Evolutionary conservation across 2,329 filamentous ascomycete species (phyloP).

Genomic region (Claviceps humidiphila): DNA sequence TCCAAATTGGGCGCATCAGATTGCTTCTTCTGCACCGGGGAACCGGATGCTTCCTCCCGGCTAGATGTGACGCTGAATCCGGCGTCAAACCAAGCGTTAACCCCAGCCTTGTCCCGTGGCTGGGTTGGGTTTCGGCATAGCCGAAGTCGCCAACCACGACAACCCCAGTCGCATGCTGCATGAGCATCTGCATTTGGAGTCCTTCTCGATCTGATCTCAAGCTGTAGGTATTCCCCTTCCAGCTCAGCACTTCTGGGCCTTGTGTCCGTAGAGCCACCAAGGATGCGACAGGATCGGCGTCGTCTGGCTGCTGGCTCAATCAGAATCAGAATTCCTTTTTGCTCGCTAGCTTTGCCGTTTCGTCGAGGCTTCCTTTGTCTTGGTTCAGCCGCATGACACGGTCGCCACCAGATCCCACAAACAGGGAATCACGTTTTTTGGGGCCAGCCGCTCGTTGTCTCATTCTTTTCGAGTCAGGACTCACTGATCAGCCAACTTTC

Average conservation of each 20-base stretch:
- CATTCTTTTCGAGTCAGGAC: background rate
- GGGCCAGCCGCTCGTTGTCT: background rate
- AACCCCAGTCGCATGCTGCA: constrained; percentile 1
- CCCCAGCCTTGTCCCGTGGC: no score
- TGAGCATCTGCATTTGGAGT: background rate
- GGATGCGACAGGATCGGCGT: background rate
- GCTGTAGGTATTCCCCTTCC: background rate
- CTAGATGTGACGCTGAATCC: background rate
- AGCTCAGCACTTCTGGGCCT: background rate
- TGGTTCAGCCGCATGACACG: background rate
- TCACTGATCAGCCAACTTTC: background rate
- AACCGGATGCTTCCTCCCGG: background rate
- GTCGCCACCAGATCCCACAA: background rate
- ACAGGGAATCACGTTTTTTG: background rate
- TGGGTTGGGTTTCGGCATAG: constrained; percentile 1
- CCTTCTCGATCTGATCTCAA: background rate
- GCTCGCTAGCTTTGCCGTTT: background rate
- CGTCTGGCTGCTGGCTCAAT: background rate
- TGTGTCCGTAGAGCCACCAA: background rate
- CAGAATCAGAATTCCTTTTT: no score
- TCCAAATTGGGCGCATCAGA: no score
- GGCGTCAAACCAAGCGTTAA: background rate
- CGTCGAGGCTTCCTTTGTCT: background rate
- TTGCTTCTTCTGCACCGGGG: no score
- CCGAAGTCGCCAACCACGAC: constrained; percentile 3